A percentile compares a stretch with the other conserved stretches of the same genome.
These are phyloP conservation scores for Phytophthora megakarya DNA, from an alignment of 352 stramenopile species.

Conservation along the genomic window DNA sequence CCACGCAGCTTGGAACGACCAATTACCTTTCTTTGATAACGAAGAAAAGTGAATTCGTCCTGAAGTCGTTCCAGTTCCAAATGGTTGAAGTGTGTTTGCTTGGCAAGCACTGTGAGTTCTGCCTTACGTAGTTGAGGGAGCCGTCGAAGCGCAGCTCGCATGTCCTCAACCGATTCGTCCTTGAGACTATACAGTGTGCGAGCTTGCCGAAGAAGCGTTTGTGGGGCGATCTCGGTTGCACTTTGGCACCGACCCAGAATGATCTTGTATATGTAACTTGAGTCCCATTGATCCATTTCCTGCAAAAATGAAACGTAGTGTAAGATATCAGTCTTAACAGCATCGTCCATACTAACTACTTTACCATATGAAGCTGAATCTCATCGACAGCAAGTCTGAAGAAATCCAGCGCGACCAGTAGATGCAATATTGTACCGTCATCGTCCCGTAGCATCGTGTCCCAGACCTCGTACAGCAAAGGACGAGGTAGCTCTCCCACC, in stretches of 20 bases:
- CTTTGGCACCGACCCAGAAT: conserved; percentile 50
- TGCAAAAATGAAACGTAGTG: conserved; percentile 15
- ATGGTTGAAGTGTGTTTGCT: conserved; percentile 55
- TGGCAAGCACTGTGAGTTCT: conserved; percentile 55
- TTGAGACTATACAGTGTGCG: conserved; percentile 55
- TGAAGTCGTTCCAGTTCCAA: conserved; percentile 62
- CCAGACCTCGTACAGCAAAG: conserved; percentile 61
- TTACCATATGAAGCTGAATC: conserved; percentile 47
- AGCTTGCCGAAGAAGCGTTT: conserved; percentile 43
- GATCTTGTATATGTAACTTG: conserved; percentile 76
- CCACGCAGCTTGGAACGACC: conserved; percentile 51
- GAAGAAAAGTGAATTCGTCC: conserved; percentile 72
- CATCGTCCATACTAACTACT: background rate
- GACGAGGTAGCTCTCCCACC: conserved; percentile 59
- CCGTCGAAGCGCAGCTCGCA: conserved; percentile 52
- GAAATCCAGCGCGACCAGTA: conserved; percentile 64
- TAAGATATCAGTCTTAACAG: background rate
- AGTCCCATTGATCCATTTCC: conserved; percentile 64
- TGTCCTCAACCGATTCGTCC: conserved; percentile 65
- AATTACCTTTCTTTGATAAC: conserved; percentile 50
- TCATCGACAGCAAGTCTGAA: conserved; percentile 53
- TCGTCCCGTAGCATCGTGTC: conserved; percentile 61
- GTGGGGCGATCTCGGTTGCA: conserved; percentile 31
- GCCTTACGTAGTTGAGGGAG: conserved; percentile 55
- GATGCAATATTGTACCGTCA: conserved; percentile 60